Conservation (phyloP, 2,329 filamentous ascomycete genomes). For the Colletotrichum camelliae region DNA sequence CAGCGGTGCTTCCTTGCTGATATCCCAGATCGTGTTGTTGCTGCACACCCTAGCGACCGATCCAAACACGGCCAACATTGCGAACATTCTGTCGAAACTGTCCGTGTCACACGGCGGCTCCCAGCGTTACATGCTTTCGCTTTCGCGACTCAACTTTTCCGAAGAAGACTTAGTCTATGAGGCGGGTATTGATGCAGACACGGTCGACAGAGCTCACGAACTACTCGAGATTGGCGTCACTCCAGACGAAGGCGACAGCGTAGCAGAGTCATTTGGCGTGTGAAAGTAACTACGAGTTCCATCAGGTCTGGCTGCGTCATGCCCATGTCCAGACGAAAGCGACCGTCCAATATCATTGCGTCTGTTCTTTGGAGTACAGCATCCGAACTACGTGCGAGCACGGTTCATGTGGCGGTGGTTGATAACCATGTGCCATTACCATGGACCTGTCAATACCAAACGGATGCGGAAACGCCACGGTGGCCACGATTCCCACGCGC, state of each 20-base stretch:
- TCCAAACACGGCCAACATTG: constrained; percentile 46
- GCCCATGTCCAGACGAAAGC: not conserved
- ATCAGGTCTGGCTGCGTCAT: not conserved
- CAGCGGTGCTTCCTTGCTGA: constrained; percentile 46
- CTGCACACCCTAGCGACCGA: constrained; percentile 59
- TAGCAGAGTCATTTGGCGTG: constrained; percentile 46
- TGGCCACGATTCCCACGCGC: not conserved
- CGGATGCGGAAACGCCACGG: constrained; percentile 4
- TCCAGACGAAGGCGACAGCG: constrained; percentile 66
- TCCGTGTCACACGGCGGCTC: constrained; percentile 71
- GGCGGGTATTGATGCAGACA: constrained; percentile 75
- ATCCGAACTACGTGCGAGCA: not conserved
- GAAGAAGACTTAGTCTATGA: constrained; percentile 81
- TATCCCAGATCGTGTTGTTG: constrained; percentile 53
- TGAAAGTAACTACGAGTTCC: constrained; percentile 21
- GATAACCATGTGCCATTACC: not conserved
- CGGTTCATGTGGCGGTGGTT: not conserved
- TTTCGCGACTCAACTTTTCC: constrained; percentile 85
- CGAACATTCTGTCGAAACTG: constrained; percentile 75
- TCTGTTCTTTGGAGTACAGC: not conserved
- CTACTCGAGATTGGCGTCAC: constrained; percentile 82
- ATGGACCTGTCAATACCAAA: not conserved
- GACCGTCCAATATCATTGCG: not conserved
- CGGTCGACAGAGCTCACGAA: constrained; percentile 80
- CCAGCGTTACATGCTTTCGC: constrained; percentile 81